Evolutionary conservation across 345 rosid species (phyloP).

Genomic region (Punica granatum): DNA sequence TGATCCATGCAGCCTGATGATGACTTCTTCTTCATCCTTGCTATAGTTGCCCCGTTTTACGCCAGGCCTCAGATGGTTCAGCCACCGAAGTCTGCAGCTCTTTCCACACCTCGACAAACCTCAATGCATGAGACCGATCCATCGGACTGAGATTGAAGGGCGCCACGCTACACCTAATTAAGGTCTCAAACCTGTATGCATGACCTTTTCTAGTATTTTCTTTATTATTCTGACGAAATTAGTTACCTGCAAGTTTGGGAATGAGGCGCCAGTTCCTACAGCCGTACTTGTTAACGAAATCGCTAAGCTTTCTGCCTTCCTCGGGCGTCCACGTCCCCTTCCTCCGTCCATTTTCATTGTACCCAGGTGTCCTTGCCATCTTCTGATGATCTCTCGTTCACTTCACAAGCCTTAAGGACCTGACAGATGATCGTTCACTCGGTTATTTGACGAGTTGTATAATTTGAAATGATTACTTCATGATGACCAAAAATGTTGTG

Average conservation of each 20-base stretch:
- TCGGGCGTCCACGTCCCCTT: conserved; percentile 63
- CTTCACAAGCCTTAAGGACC: too few species aligned
- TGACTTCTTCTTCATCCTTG: not conserved
- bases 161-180: too few species aligned
- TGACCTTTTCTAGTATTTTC: too few species aligned
- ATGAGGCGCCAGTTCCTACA: conserved; percentile 59
- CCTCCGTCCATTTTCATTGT: conserved; percentile 33
- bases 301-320: conserved; percentile 43
- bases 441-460: too few species aligned
- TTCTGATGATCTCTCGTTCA: not conserved
- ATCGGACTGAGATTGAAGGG: too few species aligned
- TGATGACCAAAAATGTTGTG: too few species aligned
- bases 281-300: conserved; percentile 43
- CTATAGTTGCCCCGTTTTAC: not conserved
- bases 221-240: not conserved
- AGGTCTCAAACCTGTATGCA: too few species aligned
- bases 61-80: not conserved
- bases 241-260: conserved; percentile 54
- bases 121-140: not conserved
- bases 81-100: conserved; percentile 4
- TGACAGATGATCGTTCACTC: too few species aligned
- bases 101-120: not conserved
- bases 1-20: not conserved
- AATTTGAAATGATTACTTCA: too few species aligned
- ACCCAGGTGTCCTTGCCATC: conserved; percentile 49